phyloP scores from a whole-genome alignment of 1,284 basidiomycete genomes.

The Heterobasidion occidentale region DNA sequence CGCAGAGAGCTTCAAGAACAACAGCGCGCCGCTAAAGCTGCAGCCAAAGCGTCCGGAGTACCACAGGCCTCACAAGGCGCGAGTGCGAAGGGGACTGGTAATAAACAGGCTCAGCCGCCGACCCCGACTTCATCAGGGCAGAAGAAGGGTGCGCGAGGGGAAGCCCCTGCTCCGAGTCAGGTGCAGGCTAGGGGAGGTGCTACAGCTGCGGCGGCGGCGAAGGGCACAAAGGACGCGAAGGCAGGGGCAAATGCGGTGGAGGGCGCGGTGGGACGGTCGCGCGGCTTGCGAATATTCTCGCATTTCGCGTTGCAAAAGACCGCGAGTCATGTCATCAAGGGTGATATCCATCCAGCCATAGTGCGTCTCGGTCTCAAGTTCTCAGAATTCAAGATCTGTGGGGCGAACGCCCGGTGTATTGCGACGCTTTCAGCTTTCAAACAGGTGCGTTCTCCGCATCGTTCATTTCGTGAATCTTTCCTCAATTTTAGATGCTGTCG shows the following conservation, averaged over 20 bases:
- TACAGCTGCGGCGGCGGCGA: conserved; percentile 9
- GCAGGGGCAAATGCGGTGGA: conserved; percentile 17
- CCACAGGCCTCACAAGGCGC: conserved; percentile 8
- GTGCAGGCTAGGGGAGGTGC: conserved; percentile 2
- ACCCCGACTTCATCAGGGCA: conserved; percentile 1
- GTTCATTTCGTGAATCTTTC: conserved; percentile 8
- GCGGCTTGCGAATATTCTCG: conserved; percentile 70
- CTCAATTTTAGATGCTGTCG: neutral
- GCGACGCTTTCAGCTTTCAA: conserved; percentile 83
- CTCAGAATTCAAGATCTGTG: conserved; percentile 79
- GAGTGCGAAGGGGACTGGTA: conserved; percentile 8
- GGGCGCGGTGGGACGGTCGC: conserved; percentile 27
- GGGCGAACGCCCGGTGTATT: conserved; percentile 84
- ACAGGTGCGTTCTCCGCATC: conserved; percentile 39
- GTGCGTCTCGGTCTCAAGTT: conserved; percentile 75
- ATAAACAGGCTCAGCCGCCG: conserved; percentile 3
- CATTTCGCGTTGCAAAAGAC: conserved; percentile 74
- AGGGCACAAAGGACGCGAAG: conserved; percentile 16
- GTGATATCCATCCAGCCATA: conserved; percentile 78
- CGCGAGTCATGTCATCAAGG: conserved; percentile 46
- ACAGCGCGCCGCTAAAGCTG: conserved; percentile 69
- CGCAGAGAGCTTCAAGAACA: conserved; percentile 72
- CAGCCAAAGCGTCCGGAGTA: conserved; percentile 13
- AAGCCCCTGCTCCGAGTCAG: conserved; percentile 3
- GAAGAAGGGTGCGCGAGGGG: conserved; percentile 11